phyloP scores from a whole-genome alignment of 495 filamentous ascomycete genomes.

The Hypoxylon intermedium region DNA sequence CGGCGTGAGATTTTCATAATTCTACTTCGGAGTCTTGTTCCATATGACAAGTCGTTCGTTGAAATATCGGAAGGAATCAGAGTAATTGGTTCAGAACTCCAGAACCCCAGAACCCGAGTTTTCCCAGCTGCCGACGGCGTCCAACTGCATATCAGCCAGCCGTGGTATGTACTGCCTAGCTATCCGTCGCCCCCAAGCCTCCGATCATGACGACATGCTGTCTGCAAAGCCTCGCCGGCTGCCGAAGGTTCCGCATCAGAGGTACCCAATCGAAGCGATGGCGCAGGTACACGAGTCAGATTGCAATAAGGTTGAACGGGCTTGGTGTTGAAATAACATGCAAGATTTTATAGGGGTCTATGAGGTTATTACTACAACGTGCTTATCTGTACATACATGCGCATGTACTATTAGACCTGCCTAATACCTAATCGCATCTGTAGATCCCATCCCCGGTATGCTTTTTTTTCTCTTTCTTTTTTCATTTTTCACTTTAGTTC shows the following conservation, averaged over 20 bases:
- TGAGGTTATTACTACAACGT: no score
- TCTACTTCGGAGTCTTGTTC: no score
- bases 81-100: no score
- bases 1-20: no score
- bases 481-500: constrained; percentile 3
- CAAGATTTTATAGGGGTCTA: background rate
- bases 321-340: background rate
- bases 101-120: background rate
- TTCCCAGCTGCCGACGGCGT: background rate
- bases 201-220: constrained; percentile 28
- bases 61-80: no score
- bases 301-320: constrained; percentile 16
- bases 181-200: background rate
- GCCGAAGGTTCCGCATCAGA: constrained; percentile 24
- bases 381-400: no score
- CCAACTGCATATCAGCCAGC: background rate
- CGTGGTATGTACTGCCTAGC: no score
- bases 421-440: no score
- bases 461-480: background rate
- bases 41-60: no score
- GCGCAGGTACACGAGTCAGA: constrained; percentile 24
- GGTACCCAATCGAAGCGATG: constrained; percentile 12
- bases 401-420: no score
- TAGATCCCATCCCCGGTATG: background rate
- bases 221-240: constrained; percentile 16